Conservation (phyloP, 1,139 yeast species). For the Saccharomycopsis crataegensis region DNA sequence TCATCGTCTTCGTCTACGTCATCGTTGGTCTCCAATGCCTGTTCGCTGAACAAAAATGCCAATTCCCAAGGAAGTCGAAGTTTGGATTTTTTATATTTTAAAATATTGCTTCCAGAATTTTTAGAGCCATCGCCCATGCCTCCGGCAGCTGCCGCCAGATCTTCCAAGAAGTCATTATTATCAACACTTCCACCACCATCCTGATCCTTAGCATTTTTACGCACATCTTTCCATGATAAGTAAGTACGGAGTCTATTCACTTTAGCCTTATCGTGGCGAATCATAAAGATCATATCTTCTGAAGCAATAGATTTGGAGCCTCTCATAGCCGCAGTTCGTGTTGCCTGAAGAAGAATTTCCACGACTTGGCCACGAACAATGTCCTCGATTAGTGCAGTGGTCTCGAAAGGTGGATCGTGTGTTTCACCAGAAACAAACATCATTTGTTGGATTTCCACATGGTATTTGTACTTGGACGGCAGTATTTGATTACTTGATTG, state of each 20-base stretch:
- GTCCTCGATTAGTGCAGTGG: slow-evolving; percentile 88
- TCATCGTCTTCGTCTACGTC: slow-evolving; percentile 78
- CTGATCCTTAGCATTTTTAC: slow-evolving; percentile 95
- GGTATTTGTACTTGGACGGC: slow-evolving; percentile 52
- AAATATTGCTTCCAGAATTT: slow-evolving; percentile 40
- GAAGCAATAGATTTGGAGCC: slow-evolving; percentile 85
- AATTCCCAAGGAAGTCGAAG: slow-evolving; percentile 93
- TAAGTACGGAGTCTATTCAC: slow-evolving; percentile 87
- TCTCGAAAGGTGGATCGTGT: slow-evolving; percentile 87
- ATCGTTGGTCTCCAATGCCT: slow-evolving; percentile 75
- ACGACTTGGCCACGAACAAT: slow-evolving; percentile 93
- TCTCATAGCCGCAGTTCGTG: slow-evolving; percentile 67
- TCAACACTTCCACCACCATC: slow-evolving; percentile 76
- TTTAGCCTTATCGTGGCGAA: slow-evolving; percentile 90
- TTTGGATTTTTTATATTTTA: slow-evolving; percentile 68
- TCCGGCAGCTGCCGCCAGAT: slow-evolving; percentile 32
- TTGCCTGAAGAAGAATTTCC: slow-evolving; percentile 75
- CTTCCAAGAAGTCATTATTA: slow-evolving; percentile 47
- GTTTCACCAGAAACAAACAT: slow-evolving; percentile 98
- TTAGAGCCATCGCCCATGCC: slow-evolving; percentile 30
- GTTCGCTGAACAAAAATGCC: slow-evolving; percentile 88
- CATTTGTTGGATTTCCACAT: slow-evolving; percentile 92
- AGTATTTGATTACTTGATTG: not conserved
- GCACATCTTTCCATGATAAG: slow-evolving; percentile 93
- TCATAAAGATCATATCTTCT: slow-evolving; percentile 87